These are phyloP conservation scores for Aspergillus sp. DNA, from an alignment of 2,329 filamentous ascomycete species.

Conservation along the genomic window DNA sequence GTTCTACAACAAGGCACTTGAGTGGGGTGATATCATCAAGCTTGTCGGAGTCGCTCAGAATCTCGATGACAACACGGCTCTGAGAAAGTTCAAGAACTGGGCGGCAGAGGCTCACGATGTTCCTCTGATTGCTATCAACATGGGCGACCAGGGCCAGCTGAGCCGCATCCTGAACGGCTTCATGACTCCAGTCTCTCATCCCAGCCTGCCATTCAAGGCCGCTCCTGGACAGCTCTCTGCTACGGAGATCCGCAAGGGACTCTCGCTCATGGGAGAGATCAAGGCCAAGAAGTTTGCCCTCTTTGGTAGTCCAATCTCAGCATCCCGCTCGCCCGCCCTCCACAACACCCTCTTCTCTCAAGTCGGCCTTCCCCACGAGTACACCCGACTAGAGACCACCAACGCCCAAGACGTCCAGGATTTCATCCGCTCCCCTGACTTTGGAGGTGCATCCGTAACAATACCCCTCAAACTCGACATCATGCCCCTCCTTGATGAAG, in stretches of 20 bases:
- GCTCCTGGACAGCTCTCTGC: slow-evolving; percentile 93
- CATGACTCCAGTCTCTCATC: slow-evolving; percentile 92
- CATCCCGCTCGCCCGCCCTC: slow-evolving; percentile 82
- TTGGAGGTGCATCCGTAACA: slow-evolving; percentile 93
- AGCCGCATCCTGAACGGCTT: slow-evolving; percentile 90
- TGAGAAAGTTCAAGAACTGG: slow-evolving; percentile 78
- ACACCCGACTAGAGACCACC: slow-evolving; percentile 75
- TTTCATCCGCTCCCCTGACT: slow-evolving; percentile 71
- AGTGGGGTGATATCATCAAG: slow-evolving; percentile 93
- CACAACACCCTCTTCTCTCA: slow-evolving; percentile 83
- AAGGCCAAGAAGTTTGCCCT: slow-evolving; percentile 78
- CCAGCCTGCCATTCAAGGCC: slow-evolving; percentile 85
- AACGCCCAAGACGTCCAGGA: slow-evolving; percentile 62
- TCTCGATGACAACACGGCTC: slow-evolving; percentile 83
- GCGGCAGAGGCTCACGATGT: slow-evolving; percentile 73
- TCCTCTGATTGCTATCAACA: slow-evolving; percentile 95
- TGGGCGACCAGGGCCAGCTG: slow-evolving; percentile 85
- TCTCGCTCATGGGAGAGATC: slow-evolving; percentile 79
- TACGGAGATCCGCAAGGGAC: slow-evolving; percentile 78
- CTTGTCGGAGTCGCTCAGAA: slow-evolving; percentile 79
- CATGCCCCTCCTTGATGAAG: slow-evolving; percentile 76
- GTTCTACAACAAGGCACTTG: slow-evolving; percentile 85
- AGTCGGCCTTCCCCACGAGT: slow-evolving; percentile 82
- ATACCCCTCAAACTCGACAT: slow-evolving; percentile 94
- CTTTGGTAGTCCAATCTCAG: slow-evolving; percentile 82